Conservation (phyloP, 192 early-diverging fungal species). For the Oehlia diaphana region DNA sequence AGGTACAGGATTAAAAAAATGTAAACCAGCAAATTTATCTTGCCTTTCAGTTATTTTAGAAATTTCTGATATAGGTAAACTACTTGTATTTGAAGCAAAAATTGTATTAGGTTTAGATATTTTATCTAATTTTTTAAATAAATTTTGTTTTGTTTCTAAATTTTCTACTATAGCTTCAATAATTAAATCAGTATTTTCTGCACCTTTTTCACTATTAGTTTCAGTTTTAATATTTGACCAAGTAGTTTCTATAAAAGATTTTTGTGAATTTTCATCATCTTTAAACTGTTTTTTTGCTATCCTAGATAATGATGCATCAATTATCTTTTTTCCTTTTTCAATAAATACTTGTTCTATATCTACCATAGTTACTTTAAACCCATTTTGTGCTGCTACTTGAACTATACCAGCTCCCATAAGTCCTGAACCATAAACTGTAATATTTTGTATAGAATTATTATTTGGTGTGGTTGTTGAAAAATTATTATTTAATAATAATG, state of each 20-base stretch:
- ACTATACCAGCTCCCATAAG: slow-evolving; percentile 89
- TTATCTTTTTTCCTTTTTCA: slow-evolving; percentile 80
- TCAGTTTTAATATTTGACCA: slow-evolving; percentile 65
- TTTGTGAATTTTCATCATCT: slow-evolving; percentile 64
- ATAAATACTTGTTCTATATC: slow-evolving; percentile 74
- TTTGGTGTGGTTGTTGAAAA: slow-evolving; percentile 36
- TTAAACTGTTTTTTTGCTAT: slow-evolving; percentile 89
- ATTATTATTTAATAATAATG: background rate
- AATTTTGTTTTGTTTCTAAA: slow-evolving; percentile 78
- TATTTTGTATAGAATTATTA: slow-evolving; percentile 55
- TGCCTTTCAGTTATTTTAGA: slow-evolving; percentile 60
- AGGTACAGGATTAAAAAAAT: slow-evolving; percentile 99
- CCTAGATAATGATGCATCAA: slow-evolving; percentile 79
- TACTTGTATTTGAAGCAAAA: slow-evolving; percentile 93
- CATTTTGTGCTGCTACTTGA: slow-evolving; percentile 82
- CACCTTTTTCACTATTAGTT: slow-evolving; percentile 66
- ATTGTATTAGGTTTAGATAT: slow-evolving; percentile 72
- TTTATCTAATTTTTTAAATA: slow-evolving; percentile 74
- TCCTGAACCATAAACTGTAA: slow-evolving; percentile 86
- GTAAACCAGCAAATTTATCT: slow-evolving; percentile 79
- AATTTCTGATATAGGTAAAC: slow-evolving; percentile 82
- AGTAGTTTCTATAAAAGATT: slow-evolving; percentile 69
- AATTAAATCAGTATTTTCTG: slow-evolving; percentile 71
- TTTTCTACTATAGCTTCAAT: slow-evolving; percentile 98
- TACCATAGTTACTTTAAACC: slow-evolving; percentile 83